These are phyloP conservation scores for Eutrema heterophyllum DNA, from an alignment of 345 rosid species.

Conservation along the genomic window DNA sequence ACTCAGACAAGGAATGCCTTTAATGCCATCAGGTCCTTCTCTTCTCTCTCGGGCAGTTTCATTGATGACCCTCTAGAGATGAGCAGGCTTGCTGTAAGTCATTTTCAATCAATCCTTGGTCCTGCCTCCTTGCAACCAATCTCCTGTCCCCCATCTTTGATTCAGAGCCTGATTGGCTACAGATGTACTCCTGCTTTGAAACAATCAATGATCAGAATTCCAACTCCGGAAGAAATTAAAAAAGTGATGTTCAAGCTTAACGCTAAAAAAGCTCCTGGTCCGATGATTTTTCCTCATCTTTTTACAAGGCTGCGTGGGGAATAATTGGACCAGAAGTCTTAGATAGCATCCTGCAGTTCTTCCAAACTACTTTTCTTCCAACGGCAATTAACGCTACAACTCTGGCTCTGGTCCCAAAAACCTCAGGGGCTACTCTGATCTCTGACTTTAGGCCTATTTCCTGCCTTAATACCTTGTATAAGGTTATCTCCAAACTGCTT, in stretches of 20 bases:
- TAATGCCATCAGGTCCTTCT: no score
- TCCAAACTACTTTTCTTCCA: accelerated
- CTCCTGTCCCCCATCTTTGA: no score
- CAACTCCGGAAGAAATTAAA: background rate
- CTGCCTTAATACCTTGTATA: background rate
- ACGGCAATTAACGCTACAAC: background rate
- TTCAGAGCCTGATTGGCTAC: no score
- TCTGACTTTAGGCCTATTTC: background rate
- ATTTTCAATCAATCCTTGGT: no score
- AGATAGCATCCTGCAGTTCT: accelerated
- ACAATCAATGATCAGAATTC: no score
- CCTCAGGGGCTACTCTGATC: background rate
- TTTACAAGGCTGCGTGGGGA: background rate
- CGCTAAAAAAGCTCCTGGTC: background rate
- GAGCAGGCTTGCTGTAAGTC: no score
- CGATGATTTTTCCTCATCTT: background rate
- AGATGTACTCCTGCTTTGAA: no score
- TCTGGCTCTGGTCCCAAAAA: background rate
- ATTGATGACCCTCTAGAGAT: no score
- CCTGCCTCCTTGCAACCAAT: no score
- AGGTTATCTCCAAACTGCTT: background rate
- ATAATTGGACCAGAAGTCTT: background rate
- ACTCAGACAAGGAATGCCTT: background rate
- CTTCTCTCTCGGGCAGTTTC: accelerated
- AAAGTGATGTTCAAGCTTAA: accelerated